phyloP scores from a whole-genome alignment of 108 stramenopile species.

The Pseudonitzschia pungens region DNA sequence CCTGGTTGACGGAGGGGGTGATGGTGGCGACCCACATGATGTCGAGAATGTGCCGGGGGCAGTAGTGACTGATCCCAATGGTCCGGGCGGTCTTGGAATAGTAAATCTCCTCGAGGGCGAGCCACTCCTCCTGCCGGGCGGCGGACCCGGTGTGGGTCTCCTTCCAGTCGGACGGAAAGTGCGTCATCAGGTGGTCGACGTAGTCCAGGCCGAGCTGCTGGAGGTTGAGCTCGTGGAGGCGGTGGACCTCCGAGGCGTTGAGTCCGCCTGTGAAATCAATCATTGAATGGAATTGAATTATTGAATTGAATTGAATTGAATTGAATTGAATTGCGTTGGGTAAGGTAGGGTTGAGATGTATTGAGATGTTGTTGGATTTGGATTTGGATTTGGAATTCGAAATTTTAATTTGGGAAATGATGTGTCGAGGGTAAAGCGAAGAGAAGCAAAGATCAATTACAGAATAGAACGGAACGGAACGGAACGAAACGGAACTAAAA shows the following conservation, averaged over 20 bases:
- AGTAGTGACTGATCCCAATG: constrained; percentile 64
- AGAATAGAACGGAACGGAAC: too few species aligned
- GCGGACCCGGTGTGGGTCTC: constrained; percentile 25
- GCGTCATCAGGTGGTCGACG: constrained; percentile 65
- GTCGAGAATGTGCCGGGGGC: constrained; percentile 51
- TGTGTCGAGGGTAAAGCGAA: too few species aligned
- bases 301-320: too few species aligned
- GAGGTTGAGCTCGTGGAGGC: constrained; percentile 43
- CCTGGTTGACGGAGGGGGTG: constrained; percentile 54
- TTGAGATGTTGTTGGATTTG: too few species aligned
- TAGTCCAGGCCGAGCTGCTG: constrained; percentile 47
- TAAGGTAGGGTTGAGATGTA: too few species aligned
- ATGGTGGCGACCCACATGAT: constrained; percentile 51
- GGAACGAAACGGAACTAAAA: too few species aligned
- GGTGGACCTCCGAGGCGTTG: constrained; percentile 28
- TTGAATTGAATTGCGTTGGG: too few species aligned
- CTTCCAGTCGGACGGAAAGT: constrained; percentile 61
- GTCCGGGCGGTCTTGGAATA: constrained; percentile 36
- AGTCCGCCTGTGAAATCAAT: constrained; percentile 33
- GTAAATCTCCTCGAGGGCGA: constrained; percentile 53
- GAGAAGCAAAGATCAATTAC: too few species aligned
- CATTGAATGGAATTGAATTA: too few species aligned
- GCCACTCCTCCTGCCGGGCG: constrained; percentile 52
- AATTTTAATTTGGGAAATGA: too few species aligned
- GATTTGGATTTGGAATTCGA: too few species aligned